A percentile compares a stretch with the other conserved stretches of the same genome.
phyloP scores from a whole-genome alignment of 2,329 filamentous ascomycete species.

The Penicillium sp. region DNA sequence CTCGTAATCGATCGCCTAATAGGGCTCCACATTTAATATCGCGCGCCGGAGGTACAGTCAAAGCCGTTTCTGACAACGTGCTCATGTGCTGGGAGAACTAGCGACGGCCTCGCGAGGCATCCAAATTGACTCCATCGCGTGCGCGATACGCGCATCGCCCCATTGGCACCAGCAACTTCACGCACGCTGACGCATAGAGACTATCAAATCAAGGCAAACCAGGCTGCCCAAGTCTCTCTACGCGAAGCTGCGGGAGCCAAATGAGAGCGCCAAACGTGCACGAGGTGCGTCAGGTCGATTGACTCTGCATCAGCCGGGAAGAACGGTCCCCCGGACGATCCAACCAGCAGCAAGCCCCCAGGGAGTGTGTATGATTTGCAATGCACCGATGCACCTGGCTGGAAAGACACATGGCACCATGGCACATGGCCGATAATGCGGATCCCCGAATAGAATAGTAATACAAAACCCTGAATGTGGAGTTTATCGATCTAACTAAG shows the following conservation, averaged over 20 bases:
- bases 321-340: slow-evolving; percentile 1
- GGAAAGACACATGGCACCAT: slow-evolving; percentile 1
- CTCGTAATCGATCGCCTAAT: neutral
- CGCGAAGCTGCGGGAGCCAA: neutral
- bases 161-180: neutral
- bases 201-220: neutral
- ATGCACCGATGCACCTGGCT: neutral
- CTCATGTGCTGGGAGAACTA: neutral
- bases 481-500: neutral
- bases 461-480: neutral
- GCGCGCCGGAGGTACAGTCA: neutral
- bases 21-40: neutral
- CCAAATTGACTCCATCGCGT: neutral
- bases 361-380: neutral
- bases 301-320: slow-evolving; percentile 1
- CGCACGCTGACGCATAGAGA: neutral
- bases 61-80: neutral
- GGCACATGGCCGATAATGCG: slow-evolving; percentile 4
- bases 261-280: neutral
- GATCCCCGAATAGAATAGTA: neutral
- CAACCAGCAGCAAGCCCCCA: neutral
- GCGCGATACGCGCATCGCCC: neutral
- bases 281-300: neutral
- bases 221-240: neutral
- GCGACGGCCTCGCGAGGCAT: neutral